A percentile compares a stretch with the other conserved stretches of the same genome.
Conservation (phyloP, 306 rosid genomes). For the Corylus heterophylla region DNA sequence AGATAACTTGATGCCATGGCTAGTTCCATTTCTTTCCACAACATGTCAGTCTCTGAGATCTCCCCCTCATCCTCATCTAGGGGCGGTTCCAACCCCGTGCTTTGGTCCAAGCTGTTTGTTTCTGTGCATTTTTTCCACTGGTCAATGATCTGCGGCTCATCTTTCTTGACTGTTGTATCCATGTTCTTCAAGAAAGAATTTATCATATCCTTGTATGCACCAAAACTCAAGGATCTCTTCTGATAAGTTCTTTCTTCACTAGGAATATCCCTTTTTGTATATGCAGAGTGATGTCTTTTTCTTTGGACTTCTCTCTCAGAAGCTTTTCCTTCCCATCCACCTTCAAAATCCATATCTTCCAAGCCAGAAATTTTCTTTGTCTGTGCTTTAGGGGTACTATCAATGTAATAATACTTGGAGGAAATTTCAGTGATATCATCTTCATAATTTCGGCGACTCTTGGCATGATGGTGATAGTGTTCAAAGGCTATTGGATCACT, state of each 20-base stretch:
- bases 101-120: slow-evolving; percentile 29
- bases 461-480: slow-evolving; percentile 25
- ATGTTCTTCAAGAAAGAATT: slow-evolving; percentile 64
- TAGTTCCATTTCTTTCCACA: slow-evolving; percentile 91
- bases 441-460: slow-evolving; percentile 28
- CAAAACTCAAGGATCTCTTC: slow-evolving; percentile 64
- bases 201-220: slow-evolving; percentile 78
- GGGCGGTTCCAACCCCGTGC: slow-evolving; percentile 25
- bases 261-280: slow-evolving; percentile 31
- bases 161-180: slow-evolving; percentile 41
- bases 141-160: slow-evolving; percentile 54
- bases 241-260: slow-evolving; percentile 39
- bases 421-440: slow-evolving; percentile 35
- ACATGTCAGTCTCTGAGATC: slow-evolving; percentile 57
- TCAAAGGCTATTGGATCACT: slow-evolving; percentile 40
- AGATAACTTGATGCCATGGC: slow-evolving; percentile 70
- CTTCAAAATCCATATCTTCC: slow-evolving; percentile 53
- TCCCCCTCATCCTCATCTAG: slow-evolving; percentile 48
- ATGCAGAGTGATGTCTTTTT: slow-evolving; percentile 24
- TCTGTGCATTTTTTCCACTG: slow-evolving; percentile 71
- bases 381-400: slow-evolving; percentile 36
- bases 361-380: slow-evolving; percentile 36
- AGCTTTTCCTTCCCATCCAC: slow-evolving; percentile 50
- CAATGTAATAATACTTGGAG: slow-evolving; percentile 31
- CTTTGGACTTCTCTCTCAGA: slow-evolving; percentile 30